Evolutionary conservation across 202 grass and related monocot species (phyloP).

Genomic region (Panicum virgatum): DNA sequence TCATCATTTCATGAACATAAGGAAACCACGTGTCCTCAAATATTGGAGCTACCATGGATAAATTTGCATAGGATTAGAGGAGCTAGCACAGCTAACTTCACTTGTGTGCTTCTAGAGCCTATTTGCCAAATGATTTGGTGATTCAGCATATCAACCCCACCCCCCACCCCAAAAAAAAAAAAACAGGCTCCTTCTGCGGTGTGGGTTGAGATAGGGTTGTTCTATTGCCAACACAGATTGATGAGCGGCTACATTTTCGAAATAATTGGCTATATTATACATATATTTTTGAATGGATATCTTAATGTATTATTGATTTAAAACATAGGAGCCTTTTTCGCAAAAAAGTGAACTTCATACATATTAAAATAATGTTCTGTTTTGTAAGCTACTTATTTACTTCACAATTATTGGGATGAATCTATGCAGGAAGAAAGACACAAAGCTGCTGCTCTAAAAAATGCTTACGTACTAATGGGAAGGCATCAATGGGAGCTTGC

Average conservation of each 20-base stretch:
- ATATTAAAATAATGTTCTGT: slow-evolving; percentile 11
- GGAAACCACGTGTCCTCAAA: not conserved
- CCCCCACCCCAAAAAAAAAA: not conserved
- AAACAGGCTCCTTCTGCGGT: not conserved
- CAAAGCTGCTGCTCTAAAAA: slow-evolving; percentile 94
- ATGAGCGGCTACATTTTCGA: not conserved
- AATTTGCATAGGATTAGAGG: not conserved
- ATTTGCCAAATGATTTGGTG: not conserved
- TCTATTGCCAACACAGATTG: not conserved
- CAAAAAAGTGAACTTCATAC: slow-evolving; percentile 25
- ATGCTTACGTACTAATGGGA: slow-evolving; percentile 99
- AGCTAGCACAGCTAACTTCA: not conserved
- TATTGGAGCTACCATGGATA: not conserved
- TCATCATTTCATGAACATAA: not conserved
- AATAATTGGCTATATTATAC: not conserved
- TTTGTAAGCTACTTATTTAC: slow-evolving; percentile 28
- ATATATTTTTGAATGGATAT: not conserved
- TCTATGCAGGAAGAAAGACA: slow-evolving; percentile 90
- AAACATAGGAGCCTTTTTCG: not conserved
- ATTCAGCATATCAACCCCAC: not conserved
- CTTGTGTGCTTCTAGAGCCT: not conserved
- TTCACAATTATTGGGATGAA: slow-evolving; percentile 37
- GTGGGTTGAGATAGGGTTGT: too few species aligned
- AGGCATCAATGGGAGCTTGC: slow-evolving; percentile 92
- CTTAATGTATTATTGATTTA: not conserved